A percentile compares a stretch with the other conserved stretches of the same genome.
Conservation (phyloP, 192 early-diverging fungal genomes). For the Backusella liffmaniae region DNA sequence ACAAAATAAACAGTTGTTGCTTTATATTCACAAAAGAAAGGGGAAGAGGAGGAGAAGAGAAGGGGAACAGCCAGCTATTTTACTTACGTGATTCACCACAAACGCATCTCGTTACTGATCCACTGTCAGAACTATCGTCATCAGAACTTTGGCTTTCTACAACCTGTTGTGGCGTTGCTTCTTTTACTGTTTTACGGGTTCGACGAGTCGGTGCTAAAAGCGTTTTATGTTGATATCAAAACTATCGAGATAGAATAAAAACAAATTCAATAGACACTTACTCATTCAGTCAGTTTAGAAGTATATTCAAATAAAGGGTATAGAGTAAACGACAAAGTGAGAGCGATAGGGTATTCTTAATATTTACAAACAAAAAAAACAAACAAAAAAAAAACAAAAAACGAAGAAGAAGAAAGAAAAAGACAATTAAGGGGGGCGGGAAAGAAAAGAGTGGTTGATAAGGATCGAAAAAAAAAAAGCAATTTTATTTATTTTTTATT, state of each 20-base stretch:
- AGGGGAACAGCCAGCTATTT: not conserved
- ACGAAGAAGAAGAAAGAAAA: not conserved
- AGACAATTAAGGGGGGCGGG: not conserved
- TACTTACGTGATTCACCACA: slow-evolving; percentile 53
- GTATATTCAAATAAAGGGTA: not conserved
- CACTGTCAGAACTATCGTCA: slow-evolving; percentile 48
- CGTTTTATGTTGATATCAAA: not conserved
- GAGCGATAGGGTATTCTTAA: not conserved
- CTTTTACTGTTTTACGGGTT: slow-evolving; percentile 3
- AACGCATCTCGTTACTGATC: slow-evolving; percentile 50
- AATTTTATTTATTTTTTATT: not conserved
- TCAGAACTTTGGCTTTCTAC: slow-evolving; percentile 27
- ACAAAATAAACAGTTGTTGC: slow-evolving; percentile 5
- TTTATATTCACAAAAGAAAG: not conserved
- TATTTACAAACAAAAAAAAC: not conserved
- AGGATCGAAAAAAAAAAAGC: not conserved
- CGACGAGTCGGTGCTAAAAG: slow-evolving; percentile 8
- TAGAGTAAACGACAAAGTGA: not conserved
- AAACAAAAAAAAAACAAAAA: not conserved
- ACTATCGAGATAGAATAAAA: not conserved
- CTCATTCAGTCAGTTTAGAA: not conserved
- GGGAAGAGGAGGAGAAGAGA: not conserved
- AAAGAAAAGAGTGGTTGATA: not conserved
- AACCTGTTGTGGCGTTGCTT: not conserved
- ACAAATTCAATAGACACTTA: not conserved